Evolutionary conservation across 2,329 filamentous ascomycete species (phyloP), one percentile per base, ranked within the genome.

Genomic region (Colletotrichum incanum): DNA sequence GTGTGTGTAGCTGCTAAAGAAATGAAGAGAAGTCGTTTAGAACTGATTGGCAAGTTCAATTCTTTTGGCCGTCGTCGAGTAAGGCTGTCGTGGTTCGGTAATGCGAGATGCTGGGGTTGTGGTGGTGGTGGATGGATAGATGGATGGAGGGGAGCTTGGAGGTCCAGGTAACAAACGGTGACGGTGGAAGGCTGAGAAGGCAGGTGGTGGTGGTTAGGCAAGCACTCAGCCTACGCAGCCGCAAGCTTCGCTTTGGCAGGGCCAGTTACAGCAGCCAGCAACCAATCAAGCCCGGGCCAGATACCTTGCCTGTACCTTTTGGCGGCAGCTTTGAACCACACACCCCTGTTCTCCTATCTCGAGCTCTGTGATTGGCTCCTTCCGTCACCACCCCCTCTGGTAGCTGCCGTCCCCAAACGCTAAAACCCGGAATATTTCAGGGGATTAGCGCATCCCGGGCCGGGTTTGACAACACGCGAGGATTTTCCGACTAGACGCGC

Each of bases 211-310:
- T 65, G 65, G 69, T 70, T 76, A 82, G 81, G 81, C 82, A 84
- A 82, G 79, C 81, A 83, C 73, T 75, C 76, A 75, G 81, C 77
- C 80, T 82, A 82, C 81, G 80, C 80, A 82, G 78, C 76, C 67
- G 62, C 65, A 71, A 72, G 66, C 59, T 68, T 56, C 31, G n/a
- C 59, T 39, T 65, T 45, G 71, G 64, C 37, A 26, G 26, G 50
- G 52, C 49, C 55, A 43, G 37, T 26, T 31, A 39, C 37, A 20
- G 41, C 41, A 59, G 62, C 62, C 58, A 37, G 41, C 31, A 37
- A 61, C 34, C 47, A 63, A 61, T 18, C 14, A 26, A 20, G 28
- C 26, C 59, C 28, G 43, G 55, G 55, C 31, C 52, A 37, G 52
- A 14, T 52, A 52, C 16, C 49, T 55, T 55, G 12, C 20, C 31